A percentile compares a stretch with the other conserved stretches of the same genome.
These are phyloP conservation scores for Bombardia bombarda DNA, from an alignment of 495 filamentous ascomycete genomes.

Conservation along the genomic window DNA sequence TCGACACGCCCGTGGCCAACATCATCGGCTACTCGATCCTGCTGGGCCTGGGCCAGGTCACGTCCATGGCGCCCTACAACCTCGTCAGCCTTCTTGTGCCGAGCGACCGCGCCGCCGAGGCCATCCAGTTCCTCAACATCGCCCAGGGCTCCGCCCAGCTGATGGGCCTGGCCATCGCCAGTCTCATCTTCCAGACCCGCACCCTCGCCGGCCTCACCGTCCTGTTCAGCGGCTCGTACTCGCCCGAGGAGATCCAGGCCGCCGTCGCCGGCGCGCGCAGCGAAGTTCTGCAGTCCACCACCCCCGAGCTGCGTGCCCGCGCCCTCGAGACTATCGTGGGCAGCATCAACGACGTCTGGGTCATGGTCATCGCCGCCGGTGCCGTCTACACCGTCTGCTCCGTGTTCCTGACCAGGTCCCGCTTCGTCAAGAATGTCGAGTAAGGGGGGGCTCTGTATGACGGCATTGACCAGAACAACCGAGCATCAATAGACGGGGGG, in stretches of 20 bases:
- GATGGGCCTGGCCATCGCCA: slow-evolving; percentile 49
- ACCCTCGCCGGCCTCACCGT: slow-evolving; percentile 20
- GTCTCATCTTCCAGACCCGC: slow-evolving; percentile 47
- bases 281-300: slow-evolving; percentile 28
- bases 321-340: slow-evolving; percentile 40
- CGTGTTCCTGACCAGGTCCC: slow-evolving; percentile 45
- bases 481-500: too few species aligned
- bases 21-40: slow-evolving; percentile 51
- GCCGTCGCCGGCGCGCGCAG: slow-evolving; percentile 42
- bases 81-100: slow-evolving; percentile 46
- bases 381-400: slow-evolving; percentile 34
- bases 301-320: slow-evolving; percentile 18
- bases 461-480: too few species aligned
- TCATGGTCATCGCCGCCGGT: slow-evolving; percentile 42
- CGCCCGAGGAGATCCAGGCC: slow-evolving; percentile 26
- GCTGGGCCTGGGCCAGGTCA: slow-evolving; percentile 45
- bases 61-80: slow-evolving; percentile 43
- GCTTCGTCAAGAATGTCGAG: too few species aligned
- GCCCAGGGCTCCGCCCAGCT: slow-evolving; percentile 46
- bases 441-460: too few species aligned
- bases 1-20: not conserved
- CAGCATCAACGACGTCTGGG: slow-evolving; percentile 43
- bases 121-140: slow-evolving; percentile 36
- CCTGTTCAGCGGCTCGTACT: slow-evolving; percentile 27
- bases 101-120: slow-evolving; percentile 28